phyloP scores from a whole-genome alignment of 345 rosid species.

The Firmiana major region DNA sequence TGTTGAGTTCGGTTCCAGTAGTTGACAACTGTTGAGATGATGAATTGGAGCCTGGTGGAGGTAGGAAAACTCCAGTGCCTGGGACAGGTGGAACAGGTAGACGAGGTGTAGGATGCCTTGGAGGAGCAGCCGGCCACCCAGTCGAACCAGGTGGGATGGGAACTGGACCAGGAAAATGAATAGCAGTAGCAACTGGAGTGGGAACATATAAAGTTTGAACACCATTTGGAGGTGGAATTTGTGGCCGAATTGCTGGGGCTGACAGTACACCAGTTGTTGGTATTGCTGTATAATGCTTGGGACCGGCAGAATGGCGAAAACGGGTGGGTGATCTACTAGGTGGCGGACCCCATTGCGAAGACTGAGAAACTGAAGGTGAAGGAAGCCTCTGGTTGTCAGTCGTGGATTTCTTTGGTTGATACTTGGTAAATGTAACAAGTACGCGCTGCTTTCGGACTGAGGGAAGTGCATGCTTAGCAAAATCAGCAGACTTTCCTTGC shows the following conservation, averaged over 20 bases:
- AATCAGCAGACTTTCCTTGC: slow-evolving; percentile 78
- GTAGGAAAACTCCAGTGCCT: slow-evolving; percentile 98
- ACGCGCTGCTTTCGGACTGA: slow-evolving; percentile 60
- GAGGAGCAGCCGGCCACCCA: slow-evolving; percentile 62
- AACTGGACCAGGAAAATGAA: slow-evolving; percentile 58
- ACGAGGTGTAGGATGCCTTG: slow-evolving; percentile 61
- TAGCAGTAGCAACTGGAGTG: slow-evolving; percentile 44
- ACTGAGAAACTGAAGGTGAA: slow-evolving; percentile 28
- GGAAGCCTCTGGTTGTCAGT: slow-evolving; percentile 37
- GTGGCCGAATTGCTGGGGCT: slow-evolving; percentile 51
- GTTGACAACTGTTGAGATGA: slow-evolving; percentile 28
- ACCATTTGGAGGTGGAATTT: slow-evolving; percentile 53
- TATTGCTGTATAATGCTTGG: slow-evolving; percentile 53
- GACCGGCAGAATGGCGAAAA: slow-evolving; percentile 41
- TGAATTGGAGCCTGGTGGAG: slow-evolving; percentile 54
- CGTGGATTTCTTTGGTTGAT: slow-evolving; percentile 44
- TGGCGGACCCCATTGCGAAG: slow-evolving; percentile 59
- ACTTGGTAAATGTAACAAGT: slow-evolving; percentile 70
- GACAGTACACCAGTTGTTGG: slow-evolving; percentile 46
- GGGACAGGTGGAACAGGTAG: slow-evolving; percentile 60
- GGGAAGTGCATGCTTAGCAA: slow-evolving; percentile 72
- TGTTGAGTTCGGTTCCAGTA: slow-evolving; percentile 20
- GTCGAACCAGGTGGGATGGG: slow-evolving; percentile 54
- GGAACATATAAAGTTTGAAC: slow-evolving; percentile 49
- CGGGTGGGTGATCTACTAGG: slow-evolving; percentile 54